A percentile compares a stretch with the other conserved stretches of the same genome.
Conservation (phyloP, 805 yeast species). For the Starmerella vitae region DNA sequence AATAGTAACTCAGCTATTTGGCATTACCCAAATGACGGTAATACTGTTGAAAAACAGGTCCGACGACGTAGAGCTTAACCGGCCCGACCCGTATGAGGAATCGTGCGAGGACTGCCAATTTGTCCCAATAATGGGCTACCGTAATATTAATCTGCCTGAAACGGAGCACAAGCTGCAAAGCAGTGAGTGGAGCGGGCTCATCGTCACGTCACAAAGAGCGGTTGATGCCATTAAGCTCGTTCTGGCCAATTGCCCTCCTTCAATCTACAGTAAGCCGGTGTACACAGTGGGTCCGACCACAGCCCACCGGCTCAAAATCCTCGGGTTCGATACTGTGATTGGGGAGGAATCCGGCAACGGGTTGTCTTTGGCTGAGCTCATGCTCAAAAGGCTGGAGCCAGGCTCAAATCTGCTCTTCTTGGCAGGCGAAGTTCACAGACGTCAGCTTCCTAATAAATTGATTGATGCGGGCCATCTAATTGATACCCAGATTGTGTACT, state of each 20-base stretch:
- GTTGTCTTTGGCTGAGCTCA: constrained; percentile 47
- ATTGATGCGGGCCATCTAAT: constrained; percentile 32
- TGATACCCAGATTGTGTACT: constrained; percentile 53
- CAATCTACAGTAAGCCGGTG: constrained; percentile 30
- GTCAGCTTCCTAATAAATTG: constrained; percentile 59
- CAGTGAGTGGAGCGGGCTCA: constrained; percentile 35
- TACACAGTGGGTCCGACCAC: constrained; percentile 94
- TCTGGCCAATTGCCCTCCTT: constrained; percentile 24
- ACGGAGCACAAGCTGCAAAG: constrained; percentile 33
- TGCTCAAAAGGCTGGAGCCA: constrained; percentile 28
- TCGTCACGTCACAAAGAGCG: constrained; percentile 83
- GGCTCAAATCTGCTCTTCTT: constrained; percentile 38
- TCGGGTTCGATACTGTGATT: constrained; percentile 54
- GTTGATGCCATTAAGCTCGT: constrained; percentile 53
- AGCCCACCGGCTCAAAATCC: constrained; percentile 36
- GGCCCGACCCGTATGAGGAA: constrained; percentile 51
- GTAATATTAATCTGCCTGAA: constrained; percentile 36
- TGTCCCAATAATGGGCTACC: constrained; percentile 62
- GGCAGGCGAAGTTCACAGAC: constrained; percentile 77
- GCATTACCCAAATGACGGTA: constrained; percentile 18
- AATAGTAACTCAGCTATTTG: no score
- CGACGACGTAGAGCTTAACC: constrained; percentile 28
- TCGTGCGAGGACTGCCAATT: constrained; percentile 37
- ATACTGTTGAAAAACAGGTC: constrained; percentile 57
- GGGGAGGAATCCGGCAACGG: constrained; percentile 84